Conservation (phyloP, 106 monocot genomes). For the Posidonia australis region DNA sequence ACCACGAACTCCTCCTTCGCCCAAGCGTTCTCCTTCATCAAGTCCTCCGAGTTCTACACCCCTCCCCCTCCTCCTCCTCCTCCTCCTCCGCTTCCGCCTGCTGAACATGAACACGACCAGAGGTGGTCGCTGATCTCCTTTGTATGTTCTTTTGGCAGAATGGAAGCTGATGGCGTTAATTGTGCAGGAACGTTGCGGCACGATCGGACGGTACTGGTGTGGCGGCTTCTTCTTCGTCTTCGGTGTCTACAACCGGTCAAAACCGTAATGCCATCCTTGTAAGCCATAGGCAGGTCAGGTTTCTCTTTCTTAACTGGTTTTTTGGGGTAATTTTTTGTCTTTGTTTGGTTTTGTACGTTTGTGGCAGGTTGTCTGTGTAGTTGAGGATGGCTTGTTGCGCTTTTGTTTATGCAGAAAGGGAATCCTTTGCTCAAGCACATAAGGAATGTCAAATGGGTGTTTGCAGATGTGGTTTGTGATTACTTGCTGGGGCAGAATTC, state of each 20-base stretch:
- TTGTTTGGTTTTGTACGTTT: background rate
- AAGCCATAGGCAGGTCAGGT: conserved; percentile 77
- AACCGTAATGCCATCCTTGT: conserved; percentile 79
- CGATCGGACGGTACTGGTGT: no score
- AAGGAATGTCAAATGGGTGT: conserved; percentile 74
- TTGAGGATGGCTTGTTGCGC: background rate
- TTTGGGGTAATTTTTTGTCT: background rate
- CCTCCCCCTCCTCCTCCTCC: conserved; percentile 43
- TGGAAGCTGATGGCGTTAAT: no score
- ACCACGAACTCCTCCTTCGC: conserved; percentile 38
- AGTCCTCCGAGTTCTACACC: conserved; percentile 80
- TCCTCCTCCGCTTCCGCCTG: background rate
- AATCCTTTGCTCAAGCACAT: conserved; percentile 93
- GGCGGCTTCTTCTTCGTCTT: background rate
- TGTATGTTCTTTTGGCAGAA: no score
- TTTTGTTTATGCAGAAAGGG: conserved; percentile 48
- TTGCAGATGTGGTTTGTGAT: conserved; percentile 74
- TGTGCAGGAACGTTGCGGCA: no score
- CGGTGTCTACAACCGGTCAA: conserved; percentile 1
- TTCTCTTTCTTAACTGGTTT: background rate
- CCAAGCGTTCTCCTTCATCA: conserved; percentile 75
- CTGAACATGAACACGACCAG: no score
- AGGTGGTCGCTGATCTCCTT: no score
- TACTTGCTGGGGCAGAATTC: conserved; percentile 76
- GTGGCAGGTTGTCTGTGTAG: background rate